Percentiles rank a stretch among this genome's conserved stretches.
Evolutionary conservation across 805 yeast genomes (phyloP).

Genomic region (Ogataea saltuana): DNA sequence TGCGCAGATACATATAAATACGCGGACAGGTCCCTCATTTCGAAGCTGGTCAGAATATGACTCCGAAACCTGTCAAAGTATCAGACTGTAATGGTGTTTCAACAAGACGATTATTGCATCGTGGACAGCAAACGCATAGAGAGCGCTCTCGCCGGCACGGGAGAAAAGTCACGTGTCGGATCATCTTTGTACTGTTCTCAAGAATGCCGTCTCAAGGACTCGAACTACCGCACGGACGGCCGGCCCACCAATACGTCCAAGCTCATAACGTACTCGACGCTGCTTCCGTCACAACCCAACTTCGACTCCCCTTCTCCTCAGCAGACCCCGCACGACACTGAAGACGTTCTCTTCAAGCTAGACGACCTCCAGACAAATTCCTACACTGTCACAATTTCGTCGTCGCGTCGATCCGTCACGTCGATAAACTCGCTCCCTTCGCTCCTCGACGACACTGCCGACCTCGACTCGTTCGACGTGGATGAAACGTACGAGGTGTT

Average conservation of each 20-base stretch:
- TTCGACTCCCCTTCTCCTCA: background rate
- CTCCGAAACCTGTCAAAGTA: too few relatives aligned
- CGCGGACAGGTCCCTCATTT: background rate
- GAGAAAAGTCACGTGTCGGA: slow-evolving; percentile 2
- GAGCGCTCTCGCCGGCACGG: slow-evolving; percentile 3
- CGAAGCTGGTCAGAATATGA: too few relatives aligned
- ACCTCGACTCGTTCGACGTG: slow-evolving; percentile 14
- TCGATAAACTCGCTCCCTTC: slow-evolving; percentile 24
- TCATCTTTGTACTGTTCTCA: slow-evolving; percentile 23
- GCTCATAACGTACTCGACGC: slow-evolving; percentile 22
- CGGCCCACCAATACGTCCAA: slow-evolving; percentile 12
- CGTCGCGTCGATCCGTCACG: slow-evolving; percentile 20
- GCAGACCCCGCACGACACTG: slow-evolving; percentile 10
- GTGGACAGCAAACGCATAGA: slow-evolving; percentile 24
- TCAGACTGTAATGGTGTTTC: slow-evolving; percentile 18
- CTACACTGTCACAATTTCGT: slow-evolving; percentile 10
- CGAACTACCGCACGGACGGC: slow-evolving; percentile 6
- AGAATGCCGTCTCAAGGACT: slow-evolving; percentile 24
- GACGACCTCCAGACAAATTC: slow-evolving; percentile 26
- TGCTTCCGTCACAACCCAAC: slow-evolving; percentile 6
- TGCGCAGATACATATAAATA: slow-evolving; percentile 8
- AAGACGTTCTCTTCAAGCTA: slow-evolving; percentile 20
- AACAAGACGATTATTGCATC: slow-evolving; percentile 28
- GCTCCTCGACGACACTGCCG: slow-evolving; percentile 20
- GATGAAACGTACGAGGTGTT: slow-evolving; percentile 20